Percentiles rank a stretch among this genome's conserved stretches.
These are phyloP conservation scores for Geotrichum bryndzae DNA, from an alignment of 1,139 yeast species.

Conservation along the genomic window DNA sequence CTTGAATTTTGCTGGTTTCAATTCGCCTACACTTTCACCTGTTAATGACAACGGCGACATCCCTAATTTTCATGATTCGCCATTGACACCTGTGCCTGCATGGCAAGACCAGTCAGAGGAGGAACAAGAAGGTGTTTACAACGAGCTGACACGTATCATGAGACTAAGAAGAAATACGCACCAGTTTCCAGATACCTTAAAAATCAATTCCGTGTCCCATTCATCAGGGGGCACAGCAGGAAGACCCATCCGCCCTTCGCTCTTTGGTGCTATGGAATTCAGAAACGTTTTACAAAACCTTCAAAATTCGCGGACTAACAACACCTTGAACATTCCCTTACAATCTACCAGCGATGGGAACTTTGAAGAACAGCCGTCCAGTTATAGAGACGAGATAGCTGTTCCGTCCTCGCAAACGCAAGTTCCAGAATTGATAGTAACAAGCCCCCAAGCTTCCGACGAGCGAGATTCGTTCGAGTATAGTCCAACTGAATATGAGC, in stretches of 20 bases:
- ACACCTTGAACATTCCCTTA: slow-evolving; percentile 11
- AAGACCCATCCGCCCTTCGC: slow-evolving; percentile 39
- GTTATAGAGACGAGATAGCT: neutral
- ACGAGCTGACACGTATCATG: slow-evolving; percentile 29
- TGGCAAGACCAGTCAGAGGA: slow-evolving; percentile 21
- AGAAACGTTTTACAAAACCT: slow-evolving; percentile 29
- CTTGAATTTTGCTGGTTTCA: slow-evolving; percentile 21
- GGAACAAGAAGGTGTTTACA: slow-evolving; percentile 27
- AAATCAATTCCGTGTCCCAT: slow-evolving; percentile 3
- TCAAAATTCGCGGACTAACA: slow-evolving; percentile 17
- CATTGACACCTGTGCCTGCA: slow-evolving; percentile 1
- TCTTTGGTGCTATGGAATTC: slow-evolving; percentile 42
- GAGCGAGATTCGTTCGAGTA: slow-evolving; percentile 4
- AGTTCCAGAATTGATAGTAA: slow-evolving; percentile 20
- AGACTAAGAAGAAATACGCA: slow-evolving; percentile 22
- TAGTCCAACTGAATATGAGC: slow-evolving; percentile 12
- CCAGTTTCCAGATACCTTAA: slow-evolving; percentile 2
- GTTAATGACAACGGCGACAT: neutral
- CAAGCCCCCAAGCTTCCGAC: slow-evolving; percentile 12
- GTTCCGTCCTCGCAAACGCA: neutral
- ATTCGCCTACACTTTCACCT: slow-evolving; percentile 4
- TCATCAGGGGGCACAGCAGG: slow-evolving; percentile 12
- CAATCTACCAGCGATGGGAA: neutral
- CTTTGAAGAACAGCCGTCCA: neutral
- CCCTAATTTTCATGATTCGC: neutral